These are phyloP conservation scores for Iris pallida DNA, from an alignment of 116 monocot species.

Conservation along the genomic window DNA sequence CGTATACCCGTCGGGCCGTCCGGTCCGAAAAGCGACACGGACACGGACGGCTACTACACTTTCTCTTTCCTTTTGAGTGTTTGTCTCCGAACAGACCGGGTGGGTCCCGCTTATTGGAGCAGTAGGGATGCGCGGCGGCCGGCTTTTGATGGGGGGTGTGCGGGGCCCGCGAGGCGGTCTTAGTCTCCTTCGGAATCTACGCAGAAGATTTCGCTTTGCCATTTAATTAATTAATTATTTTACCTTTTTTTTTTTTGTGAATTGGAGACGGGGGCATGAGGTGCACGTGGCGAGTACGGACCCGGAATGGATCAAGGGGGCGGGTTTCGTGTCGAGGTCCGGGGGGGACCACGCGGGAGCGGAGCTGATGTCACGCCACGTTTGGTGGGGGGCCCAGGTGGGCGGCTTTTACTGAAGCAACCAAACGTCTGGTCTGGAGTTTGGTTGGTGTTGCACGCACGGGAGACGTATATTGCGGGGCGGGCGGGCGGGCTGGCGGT, in stretches of 20 bases:
- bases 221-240: background rate
- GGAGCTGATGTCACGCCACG: constrained; percentile 6
- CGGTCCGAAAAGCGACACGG: constrained; percentile 16
- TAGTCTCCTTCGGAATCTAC: background rate
- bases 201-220: constrained; percentile 12
- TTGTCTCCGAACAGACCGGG: background rate
- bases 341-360: background rate
- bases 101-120: background rate
- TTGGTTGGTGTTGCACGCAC: too few species aligned
- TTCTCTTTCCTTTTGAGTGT: background rate
- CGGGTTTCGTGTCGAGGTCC: too few species aligned
- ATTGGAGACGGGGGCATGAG: background rate
- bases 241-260: background rate
- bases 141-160: background rate
- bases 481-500: too few species aligned
- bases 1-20: constrained; percentile 10
- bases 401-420: background rate
- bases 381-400: background rate
- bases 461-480: too few species aligned
- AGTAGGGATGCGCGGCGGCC: constrained; percentile 3
- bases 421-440: background rate
- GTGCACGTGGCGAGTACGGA: background rate
- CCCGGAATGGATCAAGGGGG: too few species aligned
- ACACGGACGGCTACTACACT: constrained; percentile 1
- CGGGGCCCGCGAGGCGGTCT: background rate